Conservation (phyloP, 1,139 yeast genomes). For the Kluyveromyces marxianus region DNA sequence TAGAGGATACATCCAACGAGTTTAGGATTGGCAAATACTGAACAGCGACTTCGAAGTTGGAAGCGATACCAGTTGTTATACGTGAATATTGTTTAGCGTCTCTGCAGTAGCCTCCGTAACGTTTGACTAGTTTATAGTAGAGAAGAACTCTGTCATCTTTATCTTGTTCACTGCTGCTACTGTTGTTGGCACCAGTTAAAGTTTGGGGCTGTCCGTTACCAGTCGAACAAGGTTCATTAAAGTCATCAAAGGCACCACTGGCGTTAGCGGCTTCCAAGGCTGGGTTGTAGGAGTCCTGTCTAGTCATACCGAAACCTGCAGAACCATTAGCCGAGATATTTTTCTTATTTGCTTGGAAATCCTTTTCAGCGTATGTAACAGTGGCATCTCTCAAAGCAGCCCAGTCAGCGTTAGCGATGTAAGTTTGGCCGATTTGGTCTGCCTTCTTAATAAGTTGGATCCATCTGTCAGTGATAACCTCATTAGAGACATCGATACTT, state of each 20-base stretch:
- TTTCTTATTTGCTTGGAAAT: conserved; percentile 8
- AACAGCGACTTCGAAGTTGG: conserved; percentile 34
- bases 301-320: neutral
- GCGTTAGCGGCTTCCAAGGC: conserved; percentile 33
- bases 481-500: conserved; percentile 47
- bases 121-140: conserved; percentile 51
- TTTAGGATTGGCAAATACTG: conserved; percentile 34
- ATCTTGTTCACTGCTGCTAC: neutral
- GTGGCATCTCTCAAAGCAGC: conserved; percentile 78
- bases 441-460: conserved; percentile 46
- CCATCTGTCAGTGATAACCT: conserved; percentile 57
- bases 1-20: conserved; percentile 31
- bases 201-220: neutral
- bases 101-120: conserved; percentile 42
- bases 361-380: conserved; percentile 36
- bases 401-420: conserved; percentile 83
- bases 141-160: conserved; percentile 41
- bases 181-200: neutral
- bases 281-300: conserved; percentile 18
- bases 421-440: conserved; percentile 47
- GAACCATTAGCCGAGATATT: too few relatives aligned
- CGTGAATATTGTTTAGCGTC: conserved; percentile 38
- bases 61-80: conserved; percentile 36
- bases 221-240: conserved; percentile 10
- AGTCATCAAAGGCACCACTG: conserved; percentile 33